A percentile compares a stretch with the other conserved stretches of the same genome.
phyloP scores from a whole-genome alignment of 1,284 basidiomycete genomes.

The Apiotrichum laibachii region DNA sequence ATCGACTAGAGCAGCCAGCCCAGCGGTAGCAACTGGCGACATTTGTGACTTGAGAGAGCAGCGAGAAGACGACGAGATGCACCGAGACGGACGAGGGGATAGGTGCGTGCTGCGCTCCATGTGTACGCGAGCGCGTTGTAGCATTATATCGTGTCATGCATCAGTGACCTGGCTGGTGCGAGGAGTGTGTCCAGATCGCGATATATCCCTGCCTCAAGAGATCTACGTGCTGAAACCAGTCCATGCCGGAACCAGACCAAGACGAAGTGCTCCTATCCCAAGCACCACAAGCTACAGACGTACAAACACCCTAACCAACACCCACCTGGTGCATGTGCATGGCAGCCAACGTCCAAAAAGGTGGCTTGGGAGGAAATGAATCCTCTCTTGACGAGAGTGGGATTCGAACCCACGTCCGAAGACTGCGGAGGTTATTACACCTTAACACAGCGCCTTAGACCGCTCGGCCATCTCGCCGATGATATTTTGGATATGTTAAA shows the following conservation, averaged over 20 bases:
- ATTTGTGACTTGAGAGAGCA: not conserved
- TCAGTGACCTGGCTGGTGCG: not conserved
- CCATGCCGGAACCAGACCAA: no score
- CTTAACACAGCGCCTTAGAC: constrained; percentile 31
- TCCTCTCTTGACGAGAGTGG: constrained; percentile 28
- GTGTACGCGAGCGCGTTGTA: constrained; percentile 4
- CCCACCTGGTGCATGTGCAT: no score
- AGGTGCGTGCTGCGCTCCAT: not conserved
- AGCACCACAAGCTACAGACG: no score
- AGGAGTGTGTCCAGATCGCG: no score
- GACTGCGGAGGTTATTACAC: constrained; percentile 25
- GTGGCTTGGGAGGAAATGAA: not conserved
- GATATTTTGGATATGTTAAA: no score
- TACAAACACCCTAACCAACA: not conserved
- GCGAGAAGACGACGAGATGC: not conserved
- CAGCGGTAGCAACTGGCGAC: no score
- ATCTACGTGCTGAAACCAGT: no score
- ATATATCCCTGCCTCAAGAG: no score
- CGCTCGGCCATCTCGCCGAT: constrained; percentile 26
- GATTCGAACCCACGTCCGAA: constrained; percentile 50
- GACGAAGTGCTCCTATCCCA: no score
- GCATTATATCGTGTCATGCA: constrained; percentile 6
- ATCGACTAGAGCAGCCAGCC: constrained; percentile 9
- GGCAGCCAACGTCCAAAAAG: no score
- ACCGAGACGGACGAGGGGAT: not conserved